Conservation (phyloP, 768 basidiomycete species). For the Multifurca ochricompacta region DNA sequence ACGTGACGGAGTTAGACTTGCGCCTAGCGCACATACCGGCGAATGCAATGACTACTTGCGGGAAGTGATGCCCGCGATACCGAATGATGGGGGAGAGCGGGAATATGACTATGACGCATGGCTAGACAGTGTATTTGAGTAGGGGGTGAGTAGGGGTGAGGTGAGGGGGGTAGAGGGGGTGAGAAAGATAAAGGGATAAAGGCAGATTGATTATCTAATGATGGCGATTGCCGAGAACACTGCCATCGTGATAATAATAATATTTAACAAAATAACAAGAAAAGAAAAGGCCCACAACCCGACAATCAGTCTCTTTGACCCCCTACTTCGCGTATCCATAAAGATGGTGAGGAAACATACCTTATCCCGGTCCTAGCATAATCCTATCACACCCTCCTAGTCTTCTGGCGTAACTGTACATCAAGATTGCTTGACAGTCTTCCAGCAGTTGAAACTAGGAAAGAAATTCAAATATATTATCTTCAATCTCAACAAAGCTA, state of each 20-base stretch:
- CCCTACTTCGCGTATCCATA: not conserved
- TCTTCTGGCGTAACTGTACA: conserved; percentile 63
- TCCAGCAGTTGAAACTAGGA: conserved; percentile 65
- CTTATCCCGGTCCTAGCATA: not conserved
- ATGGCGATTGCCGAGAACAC: conserved; percentile 16
- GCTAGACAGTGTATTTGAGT: conserved; percentile 71
- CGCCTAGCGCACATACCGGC: conserved; percentile 73
- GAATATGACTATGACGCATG: conserved; percentile 80
- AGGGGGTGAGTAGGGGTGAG: conserved; percentile 13
- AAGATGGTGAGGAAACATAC: conserved; percentile 15
- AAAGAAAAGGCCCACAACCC: not conserved
- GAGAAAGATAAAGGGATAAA: too few relatives aligned
- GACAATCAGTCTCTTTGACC: not conserved
- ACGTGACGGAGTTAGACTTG: conserved; percentile 90
- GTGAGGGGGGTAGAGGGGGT: too few relatives aligned
- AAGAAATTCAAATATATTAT: conserved; percentile 81
- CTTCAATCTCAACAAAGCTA: conserved; percentile 52
- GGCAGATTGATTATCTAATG: conserved; percentile 10
- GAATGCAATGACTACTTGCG: conserved; percentile 67
- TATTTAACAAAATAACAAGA: not conserved
- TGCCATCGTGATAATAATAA: conserved; percentile 8
- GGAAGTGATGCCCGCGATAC: conserved; percentile 63
- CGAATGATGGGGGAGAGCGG: conserved; percentile 48
- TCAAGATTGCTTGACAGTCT: conserved; percentile 48
- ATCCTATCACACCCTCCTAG: conserved; percentile 25